A percentile compares a stretch with the other conserved stretches of the same genome.
Conservation (phyloP, 257 asterid genomes). For the Leptodermis oblonga region DNA sequence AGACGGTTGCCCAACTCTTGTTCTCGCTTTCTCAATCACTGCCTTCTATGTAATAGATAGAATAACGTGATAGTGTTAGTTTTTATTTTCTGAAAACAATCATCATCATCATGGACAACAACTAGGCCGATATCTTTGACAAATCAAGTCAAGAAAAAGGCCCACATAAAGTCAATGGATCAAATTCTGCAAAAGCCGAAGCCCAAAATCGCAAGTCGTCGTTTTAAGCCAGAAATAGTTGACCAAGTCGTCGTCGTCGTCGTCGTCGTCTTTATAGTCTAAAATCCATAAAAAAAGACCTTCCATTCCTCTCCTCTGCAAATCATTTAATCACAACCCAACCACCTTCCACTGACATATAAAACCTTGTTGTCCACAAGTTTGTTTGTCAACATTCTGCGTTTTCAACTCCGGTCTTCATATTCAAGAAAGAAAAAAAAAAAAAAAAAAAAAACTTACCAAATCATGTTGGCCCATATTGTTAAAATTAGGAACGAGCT, state of each 20-base stretch:
- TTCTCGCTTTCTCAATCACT: too few relatives aligned
- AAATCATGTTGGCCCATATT: too few relatives aligned
- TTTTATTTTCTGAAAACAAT: too few relatives aligned
- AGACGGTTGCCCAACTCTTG: too few relatives aligned
- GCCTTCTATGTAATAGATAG: too few relatives aligned
- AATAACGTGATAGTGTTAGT: too few relatives aligned
- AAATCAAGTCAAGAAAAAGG: background rate
- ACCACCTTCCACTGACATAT: background rate
- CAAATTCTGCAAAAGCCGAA: background rate
- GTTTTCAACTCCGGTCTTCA: background rate
- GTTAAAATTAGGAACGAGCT: too few relatives aligned
- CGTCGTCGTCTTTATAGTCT: too few relatives aligned
- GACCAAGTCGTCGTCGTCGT: background rate
- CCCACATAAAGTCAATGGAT: background rate
- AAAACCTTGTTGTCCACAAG: background rate
- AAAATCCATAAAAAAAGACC: background rate
- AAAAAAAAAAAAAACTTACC: too few relatives aligned
- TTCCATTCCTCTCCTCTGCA: background rate
- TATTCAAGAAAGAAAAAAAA: too few relatives aligned
- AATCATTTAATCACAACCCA: too few relatives aligned
- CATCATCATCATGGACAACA: too few relatives aligned
- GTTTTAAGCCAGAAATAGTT: background rate
- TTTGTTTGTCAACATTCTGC: background rate
- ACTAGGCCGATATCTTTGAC: conserved; percentile 14
- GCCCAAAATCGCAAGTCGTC: background rate